Evolutionary conservation across 2,329 filamentous ascomycete genomes (phyloP).

Genomic region (Fusarium caatingaense): DNA sequence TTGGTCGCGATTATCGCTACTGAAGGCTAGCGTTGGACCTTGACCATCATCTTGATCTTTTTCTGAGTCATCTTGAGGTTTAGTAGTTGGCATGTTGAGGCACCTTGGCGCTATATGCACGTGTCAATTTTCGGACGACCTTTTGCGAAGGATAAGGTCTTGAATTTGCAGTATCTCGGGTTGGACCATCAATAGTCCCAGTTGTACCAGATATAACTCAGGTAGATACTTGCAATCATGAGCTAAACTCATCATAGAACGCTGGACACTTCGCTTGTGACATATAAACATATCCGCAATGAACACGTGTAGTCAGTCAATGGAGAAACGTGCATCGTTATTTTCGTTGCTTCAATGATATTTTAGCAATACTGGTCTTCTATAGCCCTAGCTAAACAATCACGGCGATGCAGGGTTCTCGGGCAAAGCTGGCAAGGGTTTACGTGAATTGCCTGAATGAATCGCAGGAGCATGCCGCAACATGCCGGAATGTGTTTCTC

Average conservation of each 20-base stretch:
- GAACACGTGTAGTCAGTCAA: not conserved
- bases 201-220: slow-evolving; percentile 31
- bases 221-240: slow-evolving; percentile 34
- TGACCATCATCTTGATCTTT: slow-evolving; percentile 4
- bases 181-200: slow-evolving; percentile 36
- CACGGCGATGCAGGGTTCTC: slow-evolving; percentile 50
- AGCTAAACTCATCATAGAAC: slow-evolving; percentile 16
- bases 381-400: not conserved
- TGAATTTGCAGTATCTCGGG: slow-evolving; percentile 41
- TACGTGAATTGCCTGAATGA: slow-evolving; percentile 49
- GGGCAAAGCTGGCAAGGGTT: slow-evolving; percentile 58
- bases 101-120: slow-evolving; percentile 22
- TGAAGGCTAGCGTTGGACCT: slow-evolving; percentile 4
- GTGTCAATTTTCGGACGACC: slow-evolving; percentile 26
- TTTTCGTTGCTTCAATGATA: not conserved
- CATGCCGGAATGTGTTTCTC: slow-evolving; percentile 22
- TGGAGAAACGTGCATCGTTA: not conserved
- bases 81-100: slow-evolving; percentile 33
- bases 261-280: not conserved
- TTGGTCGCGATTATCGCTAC: slow-evolving; percentile 40
- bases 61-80: slow-evolving; percentile 33
- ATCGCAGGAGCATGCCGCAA: slow-evolving; percentile 35
- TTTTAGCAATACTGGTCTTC: not conserved
- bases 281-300: not conserved
- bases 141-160: slow-evolving; percentile 34